Conservation (phyloP, 2,329 filamentous ascomycete species). For the Bipolaris cookei region DNA sequence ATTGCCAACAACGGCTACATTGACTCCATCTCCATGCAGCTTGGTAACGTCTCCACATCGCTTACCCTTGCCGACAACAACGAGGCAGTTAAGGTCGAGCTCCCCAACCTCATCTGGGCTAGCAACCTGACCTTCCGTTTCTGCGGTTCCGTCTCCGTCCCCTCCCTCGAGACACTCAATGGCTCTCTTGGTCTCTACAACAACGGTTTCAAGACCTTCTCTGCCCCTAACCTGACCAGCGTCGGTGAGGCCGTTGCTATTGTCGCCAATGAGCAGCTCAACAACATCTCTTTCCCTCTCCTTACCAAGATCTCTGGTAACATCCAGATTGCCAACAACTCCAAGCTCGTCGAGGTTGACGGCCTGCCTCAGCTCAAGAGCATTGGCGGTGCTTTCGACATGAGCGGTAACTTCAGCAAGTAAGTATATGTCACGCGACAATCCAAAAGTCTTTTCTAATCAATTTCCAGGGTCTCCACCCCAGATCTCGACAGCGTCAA, state of each 20-base stretch:
- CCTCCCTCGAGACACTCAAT: slow-evolving; percentile 74
- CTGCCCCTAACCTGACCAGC: slow-evolving; percentile 72
- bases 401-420: slow-evolving; percentile 83
- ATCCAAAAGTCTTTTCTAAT: slow-evolving; percentile 38
- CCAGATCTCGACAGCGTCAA: slow-evolving; percentile 59
- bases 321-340: slow-evolving; percentile 91
- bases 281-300: slow-evolving; percentile 76
- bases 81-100: slow-evolving; percentile 69
- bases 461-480: slow-evolving; percentile 67
- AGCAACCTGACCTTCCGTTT: slow-evolving; percentile 84
- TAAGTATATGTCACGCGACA: slow-evolving; percentile 58
- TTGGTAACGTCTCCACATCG: slow-evolving; percentile 74
- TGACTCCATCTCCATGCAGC: slow-evolving; percentile 74
- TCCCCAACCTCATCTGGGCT: slow-evolving; percentile 80
- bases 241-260: slow-evolving; percentile 66
- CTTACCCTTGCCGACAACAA: slow-evolving; percentile 84
- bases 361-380: slow-evolving; percentile 72
- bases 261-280: slow-evolving; percentile 62
- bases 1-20: slow-evolving; percentile 87
- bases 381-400: slow-evolving; percentile 79
- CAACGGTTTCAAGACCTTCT: slow-evolving; percentile 70
- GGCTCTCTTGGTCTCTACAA: slow-evolving; percentile 84
- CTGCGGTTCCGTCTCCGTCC: slow-evolving; percentile 74
- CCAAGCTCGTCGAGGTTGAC: slow-evolving; percentile 67
- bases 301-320: slow-evolving; percentile 76